Base-by-base conservation (phyloP, 2,329 filamentous ascomycete species). In the Cercospora citrullina region DNA sequence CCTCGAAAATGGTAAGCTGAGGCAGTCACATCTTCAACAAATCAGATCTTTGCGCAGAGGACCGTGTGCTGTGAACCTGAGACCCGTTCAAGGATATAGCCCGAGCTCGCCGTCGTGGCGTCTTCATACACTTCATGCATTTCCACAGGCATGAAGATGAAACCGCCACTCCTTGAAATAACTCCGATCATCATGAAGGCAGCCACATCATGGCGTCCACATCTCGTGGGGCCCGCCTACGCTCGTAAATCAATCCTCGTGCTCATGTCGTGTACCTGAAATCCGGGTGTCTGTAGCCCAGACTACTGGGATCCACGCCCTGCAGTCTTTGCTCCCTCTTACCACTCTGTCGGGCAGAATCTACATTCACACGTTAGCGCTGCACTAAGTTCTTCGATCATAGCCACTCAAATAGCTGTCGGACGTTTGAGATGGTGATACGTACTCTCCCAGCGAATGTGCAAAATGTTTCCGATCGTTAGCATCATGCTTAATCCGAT, bases 391-490 rank as follows among this genome's bases (percentile, higher is more conserved):
- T 9, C 9, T n/a, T 36, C 42, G 48, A 55, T 63, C 61, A 63
- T 57, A 42, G 61, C 61, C 61, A 63, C 21, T 33, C 16, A 48
- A 51, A 62, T 21, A n/a, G 21, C 31, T 10, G n/a, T 14, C 16
- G 16, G 6, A 10, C 55, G 10, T 1, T 28, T n/a, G 23, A 12
- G 10, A 5, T 31, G 42, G 48, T 63, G 18, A 28, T 60, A 62
- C 36, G 66, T 71, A 67, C 83, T 83, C 72, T 84, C 81, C 78
- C 78, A 81, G 23, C 70, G 72, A 55, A 79, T 77, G 69, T 83
- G 83, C 5, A 74, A 30, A 30, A 83, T 80, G 39, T 77, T 78
- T 5, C 68, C 70, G 23, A 72, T 57, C 5, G 78, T 76, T 45
- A 78, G 67, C 9, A 79, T 72, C 5, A 80, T 65, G 33, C 74